Base-by-base conservation (phyloP, 192 early-diverging fungal genomes). In the Entomortierella parvispora region DNA sequence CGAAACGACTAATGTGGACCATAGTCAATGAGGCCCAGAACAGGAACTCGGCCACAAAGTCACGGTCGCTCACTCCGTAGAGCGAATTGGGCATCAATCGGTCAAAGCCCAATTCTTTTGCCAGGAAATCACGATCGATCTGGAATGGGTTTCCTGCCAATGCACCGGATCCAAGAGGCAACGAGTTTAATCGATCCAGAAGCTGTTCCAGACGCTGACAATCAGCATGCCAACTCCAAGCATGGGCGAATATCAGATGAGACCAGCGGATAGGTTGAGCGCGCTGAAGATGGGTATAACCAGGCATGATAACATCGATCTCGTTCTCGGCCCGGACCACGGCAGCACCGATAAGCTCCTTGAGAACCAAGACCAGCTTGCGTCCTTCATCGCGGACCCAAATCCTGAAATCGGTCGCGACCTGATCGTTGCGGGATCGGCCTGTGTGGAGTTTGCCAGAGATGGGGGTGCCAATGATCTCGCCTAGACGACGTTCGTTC, bases 191-290 rank as follows among this genome's bases (percentile, higher is more conserved):
- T 26, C 96, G 94, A 23, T 92, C 85, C 61, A 92, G 68, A 43
- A 97, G 86, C 79, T 96, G 90, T 49, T 88, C 83, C 25, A 99
- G 74, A 26, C 96, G 92, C 66, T 92, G 86, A 8, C 92, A 89
- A 81, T 99, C 96, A 14, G 92, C 88, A 69, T 96, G 90, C 88
- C 91, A 96, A 62, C 82, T 85, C 89, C 93, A 98, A 10, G 96
- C 97, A 80, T 97, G 93, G 58, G 90, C 87, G 32, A 99, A 79
- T 44, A 99, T 84, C 51, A 91, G 90, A 66, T 99, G 97, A 26
- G 90, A 91, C 97, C 97, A 99, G 40, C 96, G 92, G 63, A 99
- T 97, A 8, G 97, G 97, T 85, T 99, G 97, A 6, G 96, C 97
- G 20, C 96, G 85, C 90, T 94, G 97, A 72, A 99, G 69, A 79